Evolutionary conservation across 345 rosid genomes (phyloP), one percentile per base, ranked within the genome.

Genomic region (Euphorbia lathyris): DNA sequence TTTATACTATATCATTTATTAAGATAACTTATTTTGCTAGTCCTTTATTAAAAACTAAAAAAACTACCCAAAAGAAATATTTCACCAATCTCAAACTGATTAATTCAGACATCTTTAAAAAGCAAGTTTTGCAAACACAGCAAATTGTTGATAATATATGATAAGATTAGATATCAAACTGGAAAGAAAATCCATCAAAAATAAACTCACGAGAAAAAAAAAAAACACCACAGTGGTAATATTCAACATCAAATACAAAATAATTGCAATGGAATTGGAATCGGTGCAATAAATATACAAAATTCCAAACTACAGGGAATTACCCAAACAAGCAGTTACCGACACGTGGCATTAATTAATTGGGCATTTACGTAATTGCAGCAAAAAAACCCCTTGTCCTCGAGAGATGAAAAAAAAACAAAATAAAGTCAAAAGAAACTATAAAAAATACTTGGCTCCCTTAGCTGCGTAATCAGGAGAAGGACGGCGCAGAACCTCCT

Each of bases 261-360:
- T 12, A 2, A 16, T 13, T 3, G 12, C 16, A 16, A 2, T 19
- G 14, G 53, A 5, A 14, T 17, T 19, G 19, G 17, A 47, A 16
- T 51, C 4, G 9, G 1, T 17, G 20, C 20, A 3, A 6, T 17
- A 50, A 19, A 17, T 50, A 50, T 19, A 3, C 53, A 50, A 16
- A 50, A 19, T 5, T 19, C 6, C 52, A 51, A 20, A 51, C 56
- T 7, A 51, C 56, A 51, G 3, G 20, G 56, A 51, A 51, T n/a
- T 51, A n/a, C 25, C 56, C 22, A 51, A 51, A 0, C 25, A 51
- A 51, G 8, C 34, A 64, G 20, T 23, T 9, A 26, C 34, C 5
- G n/a, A 40, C 58, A 64, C 57, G 69, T 64, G 75, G 69, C 48
- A 30, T 0, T 38, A 52, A 26, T 13, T 53, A 4, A 55, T 4